Evolutionary conservation across 1,284 basidiomycete genomes (phyloP).

Genomic region (Quambalaria eucalypti): DNA sequence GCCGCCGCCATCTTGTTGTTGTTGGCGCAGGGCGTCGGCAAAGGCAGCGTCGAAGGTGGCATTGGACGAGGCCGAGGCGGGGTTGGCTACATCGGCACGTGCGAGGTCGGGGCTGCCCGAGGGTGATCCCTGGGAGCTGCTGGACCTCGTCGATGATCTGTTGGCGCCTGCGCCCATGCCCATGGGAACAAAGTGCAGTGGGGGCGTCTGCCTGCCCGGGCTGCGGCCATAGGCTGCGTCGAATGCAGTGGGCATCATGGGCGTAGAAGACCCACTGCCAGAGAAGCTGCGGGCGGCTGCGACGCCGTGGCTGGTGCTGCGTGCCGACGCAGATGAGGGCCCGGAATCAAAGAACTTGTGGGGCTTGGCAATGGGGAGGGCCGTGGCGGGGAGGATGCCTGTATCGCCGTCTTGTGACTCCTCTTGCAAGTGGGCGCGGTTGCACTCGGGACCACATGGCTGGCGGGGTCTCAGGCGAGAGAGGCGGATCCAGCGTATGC

Average conservation of each 20-base stretch:
- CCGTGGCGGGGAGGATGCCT: conserved; percentile 5
- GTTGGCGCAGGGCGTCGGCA: neutral
- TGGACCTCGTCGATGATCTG: too few relatives aligned
- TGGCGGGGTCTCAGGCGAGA: neutral
- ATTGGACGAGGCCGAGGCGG: too few relatives aligned
- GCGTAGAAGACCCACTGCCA: neutral
- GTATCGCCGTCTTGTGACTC: conserved; percentile 17
- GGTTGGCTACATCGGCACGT: too few relatives aligned
- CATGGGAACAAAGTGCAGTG: neutral
- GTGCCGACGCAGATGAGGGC: neutral
- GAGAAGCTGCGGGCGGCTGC: neutral
- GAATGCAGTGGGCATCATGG: neutral
- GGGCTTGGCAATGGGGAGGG: conserved; percentile 8
- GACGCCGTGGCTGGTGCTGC: neutral
- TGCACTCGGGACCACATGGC: neutral
- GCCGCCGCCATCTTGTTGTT: neutral
- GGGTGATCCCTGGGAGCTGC: too few relatives aligned
- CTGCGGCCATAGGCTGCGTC: neutral
- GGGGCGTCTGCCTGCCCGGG: neutral
- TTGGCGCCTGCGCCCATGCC: neutral
- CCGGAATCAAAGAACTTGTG: conserved; percentile 44
- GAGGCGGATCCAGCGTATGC: neutral
- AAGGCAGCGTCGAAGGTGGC: neutral
- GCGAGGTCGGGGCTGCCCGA: too few relatives aligned
- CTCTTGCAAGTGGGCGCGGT: neutral